These are phyloP conservation scores for Gastrodia elata DNA, from an alignment of 106 monocot species.

Conservation along the genomic window DNA sequence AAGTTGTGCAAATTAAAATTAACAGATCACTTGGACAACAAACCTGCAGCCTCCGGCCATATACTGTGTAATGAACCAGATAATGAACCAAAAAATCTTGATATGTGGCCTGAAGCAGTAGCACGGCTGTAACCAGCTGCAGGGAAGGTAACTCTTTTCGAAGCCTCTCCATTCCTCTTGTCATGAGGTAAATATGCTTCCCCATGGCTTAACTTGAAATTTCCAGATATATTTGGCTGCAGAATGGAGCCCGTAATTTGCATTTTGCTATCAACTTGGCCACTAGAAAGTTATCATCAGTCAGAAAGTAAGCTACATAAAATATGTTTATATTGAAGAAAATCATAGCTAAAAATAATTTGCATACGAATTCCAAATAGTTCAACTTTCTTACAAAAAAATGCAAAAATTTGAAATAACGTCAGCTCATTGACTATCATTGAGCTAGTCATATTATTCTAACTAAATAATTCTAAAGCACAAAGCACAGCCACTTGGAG, in stretches of 20 bases:
- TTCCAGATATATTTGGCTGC: conserved; percentile 92
- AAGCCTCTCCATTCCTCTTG: conserved; percentile 75
- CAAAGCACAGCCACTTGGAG: too few species aligned
- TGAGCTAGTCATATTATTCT: too few species aligned
- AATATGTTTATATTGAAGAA: too few species aligned
- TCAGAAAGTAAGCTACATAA: conserved; percentile 2
- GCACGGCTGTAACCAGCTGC: conserved; percentile 40
- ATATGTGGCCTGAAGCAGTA: conserved; percentile 48
- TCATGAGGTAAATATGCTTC: conserved; percentile 99
- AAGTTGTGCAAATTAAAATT: neutral
- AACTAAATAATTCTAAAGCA: too few species aligned
- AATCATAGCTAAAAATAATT: too few species aligned
- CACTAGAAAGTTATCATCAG: conserved; percentile 36
- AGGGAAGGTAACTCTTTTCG: conserved; percentile 45
- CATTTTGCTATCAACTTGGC: conserved; percentile 93
- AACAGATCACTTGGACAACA: neutral
- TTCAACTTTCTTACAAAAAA: too few species aligned
- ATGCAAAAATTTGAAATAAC: too few species aligned
- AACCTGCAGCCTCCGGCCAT: conserved; percentile 41
- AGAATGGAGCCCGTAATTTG: conserved; percentile 84
- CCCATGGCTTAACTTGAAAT: conserved; percentile 91
- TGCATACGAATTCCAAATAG: too few species aligned
- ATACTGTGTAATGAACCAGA: conserved; percentile 37
- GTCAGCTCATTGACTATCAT: too few species aligned
- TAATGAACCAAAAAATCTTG: conserved; percentile 70